A percentile compares a stretch with the other conserved stretches of the same genome.
Conservation (phyloP, 768 basidiomycete genomes). For the Leccinum variicolor region DNA sequence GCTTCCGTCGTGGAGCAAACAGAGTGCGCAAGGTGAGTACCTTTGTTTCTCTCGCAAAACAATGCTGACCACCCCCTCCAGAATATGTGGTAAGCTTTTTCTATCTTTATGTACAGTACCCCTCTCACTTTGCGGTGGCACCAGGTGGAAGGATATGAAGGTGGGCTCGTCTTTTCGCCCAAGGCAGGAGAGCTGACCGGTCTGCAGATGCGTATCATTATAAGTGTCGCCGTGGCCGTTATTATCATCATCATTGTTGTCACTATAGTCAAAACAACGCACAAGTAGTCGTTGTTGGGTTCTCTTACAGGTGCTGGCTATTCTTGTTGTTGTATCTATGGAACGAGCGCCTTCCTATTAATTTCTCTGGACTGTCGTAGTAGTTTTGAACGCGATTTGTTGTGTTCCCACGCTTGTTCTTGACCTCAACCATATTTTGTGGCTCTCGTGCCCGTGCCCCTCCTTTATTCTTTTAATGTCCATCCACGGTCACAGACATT, state of each 20-base stretch:
- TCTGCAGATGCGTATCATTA: conserved; percentile 91
- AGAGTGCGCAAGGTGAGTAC: conserved; percentile 84
- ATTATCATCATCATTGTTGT: conserved; percentile 96
- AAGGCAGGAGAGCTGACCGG: conserved; percentile 8
- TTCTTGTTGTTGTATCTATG: conserved; percentile 45
- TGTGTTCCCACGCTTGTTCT: conserved; percentile 30
- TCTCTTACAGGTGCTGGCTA: conserved; percentile 14
- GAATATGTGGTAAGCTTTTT: conserved; percentile 84
- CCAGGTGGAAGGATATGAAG: conserved; percentile 98
- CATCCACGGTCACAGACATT: conserved; percentile 55
- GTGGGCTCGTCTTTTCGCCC: conserved; percentile 35
- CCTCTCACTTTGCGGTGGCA: conserved; percentile 6
- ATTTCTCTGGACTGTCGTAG: conserved; percentile 24
- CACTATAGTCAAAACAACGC: conserved; percentile 85
- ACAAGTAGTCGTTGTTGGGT: conserved; percentile 34
- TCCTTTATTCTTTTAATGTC: conserved; percentile 43
- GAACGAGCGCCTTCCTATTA: conserved; percentile 24
- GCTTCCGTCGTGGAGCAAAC: conserved; percentile 96
- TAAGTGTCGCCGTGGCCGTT: conserved; percentile 83
- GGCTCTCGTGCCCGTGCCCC: conserved; percentile 34
- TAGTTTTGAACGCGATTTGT: conserved; percentile 20
- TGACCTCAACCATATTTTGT: conserved; percentile 19
- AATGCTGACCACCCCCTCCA: conserved; percentile 27
- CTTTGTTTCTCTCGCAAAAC: background rate
- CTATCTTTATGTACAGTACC: background rate